Base-by-base conservation (phyloP, 1,284 basidiomycete genomes). In the Apiotrichum domesticum region DNA sequence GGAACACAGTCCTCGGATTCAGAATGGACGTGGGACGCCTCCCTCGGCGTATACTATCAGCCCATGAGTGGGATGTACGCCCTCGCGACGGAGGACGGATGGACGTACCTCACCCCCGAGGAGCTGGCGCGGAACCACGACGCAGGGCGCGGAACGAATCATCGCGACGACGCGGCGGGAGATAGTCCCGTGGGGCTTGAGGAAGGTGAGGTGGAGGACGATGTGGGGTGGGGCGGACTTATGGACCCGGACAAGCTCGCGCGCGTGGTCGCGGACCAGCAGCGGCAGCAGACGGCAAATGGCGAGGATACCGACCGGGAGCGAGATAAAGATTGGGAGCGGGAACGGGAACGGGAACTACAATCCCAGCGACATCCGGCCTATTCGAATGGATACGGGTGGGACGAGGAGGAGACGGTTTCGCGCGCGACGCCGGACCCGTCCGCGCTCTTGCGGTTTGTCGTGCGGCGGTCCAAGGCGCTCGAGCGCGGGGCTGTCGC, bases 191-290 rank as follows among this genome's bases (percentile, higher is more conserved):
- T 21, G 34, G 63, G 64, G 35, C 56, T 51, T 37, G 73, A 75
- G 48, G 72, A 73, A 40, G 73, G 73, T 3, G 71, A 75, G 59
- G 58, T 75, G 13, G 67, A 71, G 34, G 71, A 75, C 46, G 68
- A 75, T 59, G 71, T 73, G 2, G 73, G 73, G 0, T 75, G 73
- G 73, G 73, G 73, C 34, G 73, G 64, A 11, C 57, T 75, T 47
- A 75, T 75, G 72, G 71, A 70, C 29, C 66, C 67, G 40, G 67
- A 70, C 8, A 51, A 70, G 52, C 57, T 72, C 4, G 64, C 63
- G 47, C 45, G 56, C 9, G 63, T 67, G n/a, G 52, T 63, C 14
- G 55, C 57, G 15, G 40, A 56, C 32, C 32, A 46, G 34, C 8
- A 32, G n/a, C 35, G 11, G 35, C 35, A 15, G 29, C 35, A 52